Base-by-base conservation (phyloP, 1,284 basidiomycete species). In the Athelia psychrophila region DNA sequence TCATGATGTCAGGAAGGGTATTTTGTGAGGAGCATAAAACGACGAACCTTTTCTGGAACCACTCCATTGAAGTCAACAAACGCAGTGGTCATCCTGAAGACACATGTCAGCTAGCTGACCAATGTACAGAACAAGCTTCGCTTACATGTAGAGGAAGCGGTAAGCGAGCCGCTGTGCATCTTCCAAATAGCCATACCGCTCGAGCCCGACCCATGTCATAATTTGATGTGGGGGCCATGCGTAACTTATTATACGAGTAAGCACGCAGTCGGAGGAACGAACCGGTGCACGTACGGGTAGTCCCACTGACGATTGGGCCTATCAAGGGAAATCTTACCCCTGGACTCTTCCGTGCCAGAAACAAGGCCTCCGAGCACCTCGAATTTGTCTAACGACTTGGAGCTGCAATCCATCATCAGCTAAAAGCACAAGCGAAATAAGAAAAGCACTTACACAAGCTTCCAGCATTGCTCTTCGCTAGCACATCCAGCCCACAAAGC, bases 241-340 rank as follows among this genome's bases (percentile, higher is more conserved):
- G 61, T 87, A 87, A 57, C 84, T 86, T 57, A 19, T n/a, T 9
- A 46, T 22, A 24, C 8, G 44, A 23, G 25, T 23, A 8, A 23
- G 16, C 53, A 51, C 44, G 45, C 52, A 56, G 38, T 12, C 19
- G 51, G 48, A 51, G 47, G 47, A 52, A 45, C n/a, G 6, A 13
- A 30, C 38, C 8, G n/a, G 5, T 6, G 20, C 30, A 80, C 86
- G 58, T 71, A 92, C 80, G 89, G 89, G 65, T 88, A 92, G 65
- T 92, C 96, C 96, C 96, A 98, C 68, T 98, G 97, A 60, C 97
- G 91, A 73, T 98, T 98, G n/a, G 97, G 97, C 46, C 96, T 80
- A 64, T 97, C 93, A 50, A 98, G 78, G 15, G 94, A 95, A 58
- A 99, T 95, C 68, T 91, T 91, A 45, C 96, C 96, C 54, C 96